Conservation (phyloP, 1,284 basidiomycete species). For the Pholiota adiposa region DNA sequence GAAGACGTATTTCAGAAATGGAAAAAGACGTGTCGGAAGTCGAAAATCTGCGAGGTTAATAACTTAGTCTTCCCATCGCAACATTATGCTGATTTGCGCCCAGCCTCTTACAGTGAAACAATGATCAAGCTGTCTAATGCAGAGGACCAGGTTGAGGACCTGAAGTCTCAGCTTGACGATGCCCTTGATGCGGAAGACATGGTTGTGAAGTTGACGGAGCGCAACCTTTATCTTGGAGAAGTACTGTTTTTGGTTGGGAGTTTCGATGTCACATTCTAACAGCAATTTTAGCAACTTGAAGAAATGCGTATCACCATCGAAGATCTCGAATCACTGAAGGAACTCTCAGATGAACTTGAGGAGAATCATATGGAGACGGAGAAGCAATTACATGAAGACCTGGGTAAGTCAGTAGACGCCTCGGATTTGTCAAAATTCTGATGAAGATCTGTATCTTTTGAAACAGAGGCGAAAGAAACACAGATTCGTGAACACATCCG, state of each 20-base stretch:
- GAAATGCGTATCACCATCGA: conserved; percentile 96
- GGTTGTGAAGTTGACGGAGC: conserved; percentile 93
- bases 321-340: conserved; percentile 94
- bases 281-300: conserved; percentile 92
- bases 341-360: conserved; percentile 96
- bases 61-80: neutral
- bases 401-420: conserved; percentile 74
- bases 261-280: too few species aligned
- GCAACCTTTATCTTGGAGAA: conserved; percentile 90
- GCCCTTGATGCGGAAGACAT: conserved; percentile 96
- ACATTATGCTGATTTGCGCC: neutral
- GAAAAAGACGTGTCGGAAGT: conserved; percentile 82
- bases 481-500: conserved; percentile 70
- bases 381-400: conserved; percentile 88
- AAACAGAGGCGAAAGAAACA: conserved; percentile 70
- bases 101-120: conserved; percentile 83
- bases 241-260: too few species aligned
- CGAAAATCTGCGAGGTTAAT: conserved; percentile 72
- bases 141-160: conserved; percentile 90
- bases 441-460: too few species aligned
- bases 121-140: conserved; percentile 83
- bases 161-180: conserved; percentile 95
- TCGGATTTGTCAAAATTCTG: too few species aligned
- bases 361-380: conserved; percentile 97
- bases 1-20: conserved; percentile 82